Conservation (phyloP, 768 basidiomycete genomes). For the Clathrus columnatus region DNA sequence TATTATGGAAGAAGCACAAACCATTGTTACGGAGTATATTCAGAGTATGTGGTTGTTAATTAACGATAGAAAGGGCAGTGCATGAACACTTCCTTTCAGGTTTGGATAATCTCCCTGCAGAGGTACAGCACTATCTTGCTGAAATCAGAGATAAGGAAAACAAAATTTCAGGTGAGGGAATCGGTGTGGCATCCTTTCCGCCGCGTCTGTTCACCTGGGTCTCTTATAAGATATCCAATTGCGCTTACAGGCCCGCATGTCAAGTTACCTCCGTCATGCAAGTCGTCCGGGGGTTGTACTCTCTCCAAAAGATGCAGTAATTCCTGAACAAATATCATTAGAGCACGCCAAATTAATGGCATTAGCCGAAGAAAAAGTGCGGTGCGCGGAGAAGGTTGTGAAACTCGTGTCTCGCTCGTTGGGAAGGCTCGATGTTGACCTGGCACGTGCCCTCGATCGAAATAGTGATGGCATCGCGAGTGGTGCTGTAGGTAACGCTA, state of each 20-base stretch:
- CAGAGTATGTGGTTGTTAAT: slow-evolving; percentile 32
- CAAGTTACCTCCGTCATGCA: slow-evolving; percentile 36
- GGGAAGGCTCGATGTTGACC: slow-evolving; percentile 38
- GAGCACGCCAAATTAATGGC: slow-evolving; percentile 27
- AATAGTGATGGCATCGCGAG: neutral
- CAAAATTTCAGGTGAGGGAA: slow-evolving; percentile 30
- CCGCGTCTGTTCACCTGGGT: neutral
- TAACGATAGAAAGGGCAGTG: too few relatives aligned
- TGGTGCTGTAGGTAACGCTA: neutral
- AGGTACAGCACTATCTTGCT: slow-evolving; percentile 38
- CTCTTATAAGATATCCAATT: slow-evolving; percentile 30
- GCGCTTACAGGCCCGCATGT: slow-evolving; percentile 36
- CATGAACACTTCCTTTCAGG: slow-evolving; percentile 21
- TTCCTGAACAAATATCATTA: slow-evolving; percentile 27
- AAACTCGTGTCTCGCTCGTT: slow-evolving; percentile 40
- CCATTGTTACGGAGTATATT: slow-evolving; percentile 41
- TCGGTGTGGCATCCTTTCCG: neutral
- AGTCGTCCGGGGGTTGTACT: slow-evolving; percentile 19
- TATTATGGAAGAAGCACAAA: slow-evolving; percentile 40
- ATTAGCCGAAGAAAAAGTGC: slow-evolving; percentile 36
- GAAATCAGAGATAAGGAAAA: slow-evolving; percentile 40
- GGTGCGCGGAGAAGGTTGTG: slow-evolving; percentile 30
- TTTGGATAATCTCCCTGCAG: slow-evolving; percentile 42
- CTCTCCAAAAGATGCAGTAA: slow-evolving; percentile 25
- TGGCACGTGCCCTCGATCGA: slow-evolving; percentile 22